Base-by-base conservation (phyloP, 2,329 filamentous ascomycete species). In the Sporothrix schenckii region DNA sequence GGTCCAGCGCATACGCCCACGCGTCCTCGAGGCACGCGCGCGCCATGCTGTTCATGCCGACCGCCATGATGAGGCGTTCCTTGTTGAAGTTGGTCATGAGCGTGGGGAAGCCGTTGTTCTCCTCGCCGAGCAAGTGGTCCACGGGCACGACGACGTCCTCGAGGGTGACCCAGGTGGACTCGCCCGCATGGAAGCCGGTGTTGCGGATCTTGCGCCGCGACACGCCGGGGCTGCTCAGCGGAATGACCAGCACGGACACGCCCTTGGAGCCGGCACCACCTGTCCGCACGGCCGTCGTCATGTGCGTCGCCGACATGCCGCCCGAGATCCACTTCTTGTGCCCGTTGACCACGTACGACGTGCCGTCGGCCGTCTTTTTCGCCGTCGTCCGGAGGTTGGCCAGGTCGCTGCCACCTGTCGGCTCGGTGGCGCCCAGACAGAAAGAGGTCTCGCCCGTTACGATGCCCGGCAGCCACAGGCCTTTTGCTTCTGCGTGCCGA, bases 261-360 rank as follows among this genome's bases (percentile, higher is more conserved):
- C 87, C 87, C 2, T 75, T 74, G 68, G 81, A 81, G 13, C 87
- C 87, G 0, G 82, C 77, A 0, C 82, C 84, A 4, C 87, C 86
- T 0, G 87, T 89, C 7, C 87, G 81, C 5, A 89, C 87, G 1
- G 88, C 88, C 14, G 88, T 87, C 0, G 88, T 88, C 77, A 86
- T 85, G 76, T 88, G 87, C 65, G 87, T 83, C 14, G 88, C 86
- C 82, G 83, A 88, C 1, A 86, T 83, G 16, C 82, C 85, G 61
- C 87, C 87, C 0, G 89, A 90, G 73, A 91, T 90, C 87, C 88
- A 89, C 76, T 89, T 89, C 81, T 91, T 91, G 66, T 84, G 83
- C 0, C 88, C 89, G 70, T 89, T 89, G n/a, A 91, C 87, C 49
- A 89, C 75, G 74, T 89, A 91, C 65, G 80, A 77, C 47, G 81